Conservation (phyloP, 768 basidiomycete genomes). For the Phallus indusiatus region DNA sequence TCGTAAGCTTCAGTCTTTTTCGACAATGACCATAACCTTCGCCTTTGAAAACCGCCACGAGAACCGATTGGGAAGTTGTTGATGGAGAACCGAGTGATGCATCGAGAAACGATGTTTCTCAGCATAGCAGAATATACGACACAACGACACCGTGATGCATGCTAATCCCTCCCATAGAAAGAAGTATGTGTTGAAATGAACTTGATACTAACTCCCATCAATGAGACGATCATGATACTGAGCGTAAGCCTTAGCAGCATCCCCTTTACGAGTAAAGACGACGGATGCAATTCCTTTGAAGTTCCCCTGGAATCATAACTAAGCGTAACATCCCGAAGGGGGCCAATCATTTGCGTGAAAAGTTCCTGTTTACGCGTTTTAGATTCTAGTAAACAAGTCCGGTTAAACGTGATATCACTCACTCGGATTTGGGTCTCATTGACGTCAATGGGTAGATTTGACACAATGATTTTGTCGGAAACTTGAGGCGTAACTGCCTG, state of each 20-base stretch:
- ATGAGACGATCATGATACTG: slow-evolving; percentile 98
- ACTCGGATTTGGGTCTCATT: slow-evolving; percentile 95
- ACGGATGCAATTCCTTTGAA: slow-evolving; percentile 89
- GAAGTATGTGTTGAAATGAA: slow-evolving; percentile 23
- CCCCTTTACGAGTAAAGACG: slow-evolving; percentile 76
- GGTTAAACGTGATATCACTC: slow-evolving; percentile 16
- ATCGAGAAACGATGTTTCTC: neutral
- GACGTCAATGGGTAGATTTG: slow-evolving; percentile 87
- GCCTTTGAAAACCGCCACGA: too few species aligned
- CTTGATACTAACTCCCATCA: slow-evolving; percentile 99
- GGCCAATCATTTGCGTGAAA: slow-evolving; percentile 84
- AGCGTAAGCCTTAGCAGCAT: slow-evolving; percentile 84
- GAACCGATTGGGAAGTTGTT: too few species aligned
- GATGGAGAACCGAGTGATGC: too few species aligned
- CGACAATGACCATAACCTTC: neutral
- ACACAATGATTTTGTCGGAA: slow-evolving; percentile 91
- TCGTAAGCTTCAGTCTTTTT: neutral
- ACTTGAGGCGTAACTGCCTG: slow-evolving; percentile 29
- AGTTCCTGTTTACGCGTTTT: slow-evolving; percentile 56
- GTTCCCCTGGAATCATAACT: slow-evolving; percentile 78
- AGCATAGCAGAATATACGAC: neutral
- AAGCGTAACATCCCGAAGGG: slow-evolving; percentile 74
- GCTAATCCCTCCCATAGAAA: slow-evolving; percentile 12
- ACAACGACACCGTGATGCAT: neutral
- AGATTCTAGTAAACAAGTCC: neutral